phyloP scores from a whole-genome alignment of 805 yeast genomes.

The Wickerhamomyces sydowiorum region DNA sequence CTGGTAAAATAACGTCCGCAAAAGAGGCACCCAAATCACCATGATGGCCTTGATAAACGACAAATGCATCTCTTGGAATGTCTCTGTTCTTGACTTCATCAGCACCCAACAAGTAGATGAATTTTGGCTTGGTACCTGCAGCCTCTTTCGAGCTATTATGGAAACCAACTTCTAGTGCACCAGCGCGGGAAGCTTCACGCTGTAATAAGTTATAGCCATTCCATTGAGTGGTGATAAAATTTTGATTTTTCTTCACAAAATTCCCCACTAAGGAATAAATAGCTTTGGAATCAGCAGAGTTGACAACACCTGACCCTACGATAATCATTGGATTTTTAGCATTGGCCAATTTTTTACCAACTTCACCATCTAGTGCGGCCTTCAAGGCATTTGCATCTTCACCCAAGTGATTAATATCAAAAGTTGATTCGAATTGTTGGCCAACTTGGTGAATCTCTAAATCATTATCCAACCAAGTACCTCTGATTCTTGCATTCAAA shows the following conservation, averaged over 20 bases:
- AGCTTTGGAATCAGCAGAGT: constrained; percentile 57
- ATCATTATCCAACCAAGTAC: constrained; percentile 65
- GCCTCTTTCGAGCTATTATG: constrained; percentile 32
- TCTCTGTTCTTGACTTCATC: constrained; percentile 68
- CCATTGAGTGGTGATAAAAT: constrained; percentile 70
- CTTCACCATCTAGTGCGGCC: constrained; percentile 57
- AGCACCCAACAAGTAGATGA: constrained; percentile 77
- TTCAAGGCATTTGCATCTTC: constrained; percentile 48
- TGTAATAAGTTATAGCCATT: constrained; percentile 77
- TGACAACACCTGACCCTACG: constrained; percentile 75
- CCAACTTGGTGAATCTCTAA: constrained; percentile 73
- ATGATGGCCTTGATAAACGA: constrained; percentile 87
- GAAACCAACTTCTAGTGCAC: constrained; percentile 83
- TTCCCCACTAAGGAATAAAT: constrained; percentile 54
- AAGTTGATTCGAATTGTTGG: constrained; percentile 72
- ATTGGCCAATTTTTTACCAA: constrained; percentile 58
- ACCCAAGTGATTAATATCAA: constrained; percentile 60
- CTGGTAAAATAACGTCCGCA: constrained; percentile 85
- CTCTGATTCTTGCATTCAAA: constrained; percentile 76
- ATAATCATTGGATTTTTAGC: constrained; percentile 76
- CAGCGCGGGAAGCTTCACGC: constrained; percentile 83
- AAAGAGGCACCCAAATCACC: constrained; percentile 86
- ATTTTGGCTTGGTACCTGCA: constrained; percentile 54
- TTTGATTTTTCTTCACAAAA: constrained; percentile 47
- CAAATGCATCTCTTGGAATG: constrained; percentile 81